Conservation (phyloP, 2,329 filamentous ascomycete genomes). For the Aspergillus brasiliensis region DNA sequence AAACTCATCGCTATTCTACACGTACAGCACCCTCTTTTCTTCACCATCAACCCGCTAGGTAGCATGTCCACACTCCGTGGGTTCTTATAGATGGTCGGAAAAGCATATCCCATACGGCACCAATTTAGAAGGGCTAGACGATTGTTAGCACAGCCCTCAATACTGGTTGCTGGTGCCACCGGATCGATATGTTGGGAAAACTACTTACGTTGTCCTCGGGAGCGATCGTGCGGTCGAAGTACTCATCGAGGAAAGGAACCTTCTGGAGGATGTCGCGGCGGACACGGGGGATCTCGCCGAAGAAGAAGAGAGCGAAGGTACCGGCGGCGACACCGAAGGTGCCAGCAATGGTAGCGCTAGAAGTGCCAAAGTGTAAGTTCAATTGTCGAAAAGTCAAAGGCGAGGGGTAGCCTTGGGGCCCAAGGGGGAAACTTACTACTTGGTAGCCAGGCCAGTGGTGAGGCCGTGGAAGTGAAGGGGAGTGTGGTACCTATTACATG, state of each 20-base stretch:
- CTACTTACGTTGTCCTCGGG: conserved; percentile 63
- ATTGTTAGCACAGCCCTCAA: conserved; percentile 22
- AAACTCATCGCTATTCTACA: conserved; percentile 44
- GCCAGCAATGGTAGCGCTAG: conserved; percentile 51
- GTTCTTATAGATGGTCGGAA: conserved; percentile 13
- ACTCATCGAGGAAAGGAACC: conserved; percentile 59
- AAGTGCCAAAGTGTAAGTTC: conserved; percentile 12
- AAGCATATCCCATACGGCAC: conserved; percentile 10
- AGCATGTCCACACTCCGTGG: conserved; percentile 16
- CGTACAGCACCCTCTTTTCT: conserved; percentile 23
- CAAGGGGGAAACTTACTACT: conserved; percentile 47
- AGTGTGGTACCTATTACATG: conserved; percentile 51
- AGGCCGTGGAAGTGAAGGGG: conserved; percentile 54
- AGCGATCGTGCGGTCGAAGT: conserved; percentile 60
- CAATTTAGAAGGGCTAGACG: conserved; percentile 39
- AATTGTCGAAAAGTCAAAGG: not conserved
- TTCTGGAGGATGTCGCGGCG: conserved; percentile 64
- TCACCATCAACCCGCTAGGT: conserved; percentile 15
- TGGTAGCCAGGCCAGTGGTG: conserved; percentile 42
- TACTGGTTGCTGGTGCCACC: no score
- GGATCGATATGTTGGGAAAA: not conserved
- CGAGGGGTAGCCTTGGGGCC: not conserved
- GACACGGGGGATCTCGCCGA: conserved; percentile 64
- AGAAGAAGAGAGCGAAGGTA: conserved; percentile 65
- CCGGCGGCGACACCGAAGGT: conserved; percentile 61